Percentiles rank a stretch among this genome's conserved stretches.
phyloP scores from a whole-genome alignment of 208 protist species.

The Naegleria gruberi region DNA sequence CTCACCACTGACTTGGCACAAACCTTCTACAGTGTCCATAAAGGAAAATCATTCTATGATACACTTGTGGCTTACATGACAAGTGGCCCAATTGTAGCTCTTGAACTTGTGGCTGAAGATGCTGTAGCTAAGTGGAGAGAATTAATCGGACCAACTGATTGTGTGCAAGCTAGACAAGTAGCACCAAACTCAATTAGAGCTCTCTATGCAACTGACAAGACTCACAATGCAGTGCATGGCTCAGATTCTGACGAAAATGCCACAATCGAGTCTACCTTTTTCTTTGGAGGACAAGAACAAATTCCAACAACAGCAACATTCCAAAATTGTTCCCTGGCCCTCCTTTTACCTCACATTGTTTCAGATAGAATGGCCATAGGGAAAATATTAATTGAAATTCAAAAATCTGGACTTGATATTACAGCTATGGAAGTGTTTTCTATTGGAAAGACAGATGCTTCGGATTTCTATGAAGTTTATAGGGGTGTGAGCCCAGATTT shows the following conservation, averaged over 20 bases:
- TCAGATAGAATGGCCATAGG: slow-evolving; percentile 47
- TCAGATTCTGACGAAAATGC: slow-evolving; percentile 26
- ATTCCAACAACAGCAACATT: slow-evolving; percentile 60
- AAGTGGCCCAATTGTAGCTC: slow-evolving; percentile 13
- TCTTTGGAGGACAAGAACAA: slow-evolving; percentile 19
- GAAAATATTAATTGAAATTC: slow-evolving; percentile 69
- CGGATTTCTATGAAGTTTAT: slow-evolving; percentile 94
- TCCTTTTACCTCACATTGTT: slow-evolving; percentile 89
- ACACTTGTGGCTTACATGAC: slow-evolving; percentile 24
- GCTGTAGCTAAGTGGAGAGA: slow-evolving; percentile 28
- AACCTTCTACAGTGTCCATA: slow-evolving; percentile 27
- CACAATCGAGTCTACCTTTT: slow-evolving; percentile 31
- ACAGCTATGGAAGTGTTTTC: slow-evolving; percentile 74
- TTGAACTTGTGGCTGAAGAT: slow-evolving; percentile 22
- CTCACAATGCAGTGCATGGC: slow-evolving; percentile 35
- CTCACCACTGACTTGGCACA: slow-evolving; percentile 18
- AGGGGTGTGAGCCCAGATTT: slow-evolving; percentile 87
- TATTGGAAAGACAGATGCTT: slow-evolving; percentile 69
- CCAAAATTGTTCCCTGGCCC: slow-evolving; percentile 75
- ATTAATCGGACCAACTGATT: slow-evolving; percentile 37
- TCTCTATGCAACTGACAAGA: slow-evolving; percentile 21
- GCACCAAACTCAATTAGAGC: slow-evolving; percentile 29
- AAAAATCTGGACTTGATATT: slow-evolving; percentile 82
- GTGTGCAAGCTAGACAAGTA: slow-evolving; percentile 12
- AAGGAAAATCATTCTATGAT: slow-evolving; percentile 17